Conservation (phyloP, 768 basidiomycete species). For the Trametes coccinea region DNA sequence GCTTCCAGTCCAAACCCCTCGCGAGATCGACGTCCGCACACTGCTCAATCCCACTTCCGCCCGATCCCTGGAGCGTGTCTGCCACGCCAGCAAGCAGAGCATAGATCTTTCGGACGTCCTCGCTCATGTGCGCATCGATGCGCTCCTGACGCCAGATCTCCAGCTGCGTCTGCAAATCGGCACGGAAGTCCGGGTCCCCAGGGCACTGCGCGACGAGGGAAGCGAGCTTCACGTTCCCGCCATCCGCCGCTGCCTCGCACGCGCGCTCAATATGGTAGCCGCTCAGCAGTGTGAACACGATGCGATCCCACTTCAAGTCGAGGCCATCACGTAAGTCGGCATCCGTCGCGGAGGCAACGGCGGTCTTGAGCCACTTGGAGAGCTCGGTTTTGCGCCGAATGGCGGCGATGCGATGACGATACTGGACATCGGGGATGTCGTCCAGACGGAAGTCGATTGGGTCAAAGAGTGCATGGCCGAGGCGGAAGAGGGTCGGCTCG, state of each 20-base stretch:
- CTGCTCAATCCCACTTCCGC: slow-evolving; percentile 51
- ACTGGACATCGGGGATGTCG: slow-evolving; percentile 54
- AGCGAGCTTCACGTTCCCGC: slow-evolving; percentile 80
- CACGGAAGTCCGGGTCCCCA: slow-evolving; percentile 72
- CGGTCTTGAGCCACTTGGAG: slow-evolving; percentile 81
- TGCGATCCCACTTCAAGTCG: slow-evolving; percentile 44
- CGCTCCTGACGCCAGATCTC: slow-evolving; percentile 81
- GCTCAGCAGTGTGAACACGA: slow-evolving; percentile 76
- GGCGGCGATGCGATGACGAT: slow-evolving; percentile 57
- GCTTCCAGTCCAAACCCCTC: slow-evolving; percentile 89
- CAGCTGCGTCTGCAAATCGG: slow-evolving; percentile 73
- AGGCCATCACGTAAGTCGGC: slow-evolving; percentile 59
- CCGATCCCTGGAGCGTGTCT: slow-evolving; percentile 55
- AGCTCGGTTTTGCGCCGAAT: slow-evolving; percentile 78
- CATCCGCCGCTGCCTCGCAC: slow-evolving; percentile 68
- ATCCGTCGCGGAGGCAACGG: slow-evolving; percentile 71
- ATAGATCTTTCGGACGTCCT: slow-evolving; percentile 75
- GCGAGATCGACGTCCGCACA: slow-evolving; percentile 62
- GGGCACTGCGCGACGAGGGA: slow-evolving; percentile 87
- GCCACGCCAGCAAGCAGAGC: slow-evolving; percentile 80
- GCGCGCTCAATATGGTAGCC: slow-evolving; percentile 90
- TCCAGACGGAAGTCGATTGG: slow-evolving; percentile 67
- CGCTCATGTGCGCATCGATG: slow-evolving; percentile 66
- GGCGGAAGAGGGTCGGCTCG: slow-evolving; percentile 82
- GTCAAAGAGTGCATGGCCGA: slow-evolving; percentile 89